phyloP scores from a whole-genome alignment of 805 yeast species.

The Saturnispora ahearnii region DNA sequence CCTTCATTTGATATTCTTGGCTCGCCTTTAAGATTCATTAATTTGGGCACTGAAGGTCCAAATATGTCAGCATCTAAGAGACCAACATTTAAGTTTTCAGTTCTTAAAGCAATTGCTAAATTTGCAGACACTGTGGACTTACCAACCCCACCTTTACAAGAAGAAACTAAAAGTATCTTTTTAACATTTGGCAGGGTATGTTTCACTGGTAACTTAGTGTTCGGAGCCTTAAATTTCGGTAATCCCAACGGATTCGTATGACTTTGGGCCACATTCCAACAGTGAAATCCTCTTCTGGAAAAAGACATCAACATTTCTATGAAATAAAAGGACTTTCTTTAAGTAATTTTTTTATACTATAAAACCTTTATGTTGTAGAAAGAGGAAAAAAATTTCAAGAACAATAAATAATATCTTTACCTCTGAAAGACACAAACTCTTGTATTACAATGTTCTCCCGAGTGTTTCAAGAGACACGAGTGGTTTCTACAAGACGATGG shows the following conservation, averaged over 20 bases:
- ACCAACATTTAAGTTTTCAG: constrained; percentile 50
- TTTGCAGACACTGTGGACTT: constrained; percentile 69
- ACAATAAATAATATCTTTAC: not conserved
- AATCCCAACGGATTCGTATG: constrained; percentile 51
- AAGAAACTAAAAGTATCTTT: constrained; percentile 55
- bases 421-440: not conserved
- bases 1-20: constrained; percentile 49
- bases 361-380: not conserved
- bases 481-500: not conserved
- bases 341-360: not conserved
- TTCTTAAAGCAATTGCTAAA: constrained; percentile 52
- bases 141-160: constrained; percentile 80
- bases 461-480: not conserved
- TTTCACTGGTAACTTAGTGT: constrained; percentile 44
- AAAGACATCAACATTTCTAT: not conserved
- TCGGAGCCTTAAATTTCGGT: constrained; percentile 33
- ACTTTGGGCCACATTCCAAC: not conserved
- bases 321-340: not conserved
- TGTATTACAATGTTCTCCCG: not conserved
- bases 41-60: constrained; percentile 75
- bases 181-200: constrained; percentile 52
- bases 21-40: constrained; percentile 60
- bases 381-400: not conserved
- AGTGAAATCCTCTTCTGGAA: constrained; percentile 6
- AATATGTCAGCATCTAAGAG: constrained; percentile 73